These are phyloP conservation scores for Canavalia ensiformis DNA, from an alignment of 306 rosid genomes.

Conservation along the genomic window DNA sequence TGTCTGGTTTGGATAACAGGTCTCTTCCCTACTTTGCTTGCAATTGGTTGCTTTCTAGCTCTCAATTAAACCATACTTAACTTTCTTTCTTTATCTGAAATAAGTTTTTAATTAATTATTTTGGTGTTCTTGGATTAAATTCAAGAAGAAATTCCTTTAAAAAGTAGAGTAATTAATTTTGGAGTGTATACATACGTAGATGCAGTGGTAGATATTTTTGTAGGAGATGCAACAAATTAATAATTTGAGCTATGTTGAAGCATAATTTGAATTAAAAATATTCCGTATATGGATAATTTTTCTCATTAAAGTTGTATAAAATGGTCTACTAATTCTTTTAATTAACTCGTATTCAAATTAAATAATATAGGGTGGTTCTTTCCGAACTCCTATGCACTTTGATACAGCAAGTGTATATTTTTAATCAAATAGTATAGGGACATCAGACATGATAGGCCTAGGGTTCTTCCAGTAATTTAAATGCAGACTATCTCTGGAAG, in stretches of 20 bases:
- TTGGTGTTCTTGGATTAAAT: not conserved
- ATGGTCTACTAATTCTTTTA: too few species aligned
- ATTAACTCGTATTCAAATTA: too few species aligned
- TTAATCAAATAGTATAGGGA: not conserved
- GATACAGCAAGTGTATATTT: not conserved
- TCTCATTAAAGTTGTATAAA: too few species aligned
- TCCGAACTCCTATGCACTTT: not conserved
- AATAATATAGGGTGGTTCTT: too few species aligned
- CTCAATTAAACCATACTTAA: not conserved
- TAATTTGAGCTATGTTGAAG: too few species aligned
- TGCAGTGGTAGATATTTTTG: not conserved
- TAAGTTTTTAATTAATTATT: not conserved
- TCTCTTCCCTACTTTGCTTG: not conserved
- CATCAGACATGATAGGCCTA: not conserved
- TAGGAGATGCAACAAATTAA: too few species aligned
- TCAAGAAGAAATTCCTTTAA: not conserved
- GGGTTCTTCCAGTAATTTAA: not conserved
- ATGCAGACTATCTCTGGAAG: not conserved
- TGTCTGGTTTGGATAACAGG: not conserved
- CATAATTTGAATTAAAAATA: too few species aligned
- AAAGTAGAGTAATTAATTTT: not conserved
- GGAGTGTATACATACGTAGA: not conserved
- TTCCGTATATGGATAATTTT: too few species aligned
- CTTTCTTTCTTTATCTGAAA: not conserved
- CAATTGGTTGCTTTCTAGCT: not conserved